Conservation (phyloP, 2,329 filamentous ascomycete genomes). For the Fusarium sp. region DNA sequence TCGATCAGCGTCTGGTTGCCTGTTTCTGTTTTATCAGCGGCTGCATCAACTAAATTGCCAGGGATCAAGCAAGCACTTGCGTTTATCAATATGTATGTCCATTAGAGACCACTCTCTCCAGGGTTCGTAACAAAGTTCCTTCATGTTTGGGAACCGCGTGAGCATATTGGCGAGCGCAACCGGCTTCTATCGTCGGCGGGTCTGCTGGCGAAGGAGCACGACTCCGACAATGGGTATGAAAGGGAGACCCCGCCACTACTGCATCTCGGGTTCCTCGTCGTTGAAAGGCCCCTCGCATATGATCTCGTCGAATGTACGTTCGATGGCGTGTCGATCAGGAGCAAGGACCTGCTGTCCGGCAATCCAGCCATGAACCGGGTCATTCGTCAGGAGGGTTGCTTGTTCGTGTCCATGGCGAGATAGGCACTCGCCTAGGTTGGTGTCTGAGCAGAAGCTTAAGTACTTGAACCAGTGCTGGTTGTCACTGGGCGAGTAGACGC, state of each 20-base stretch:
- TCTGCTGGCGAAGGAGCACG: slow-evolving; percentile 56
- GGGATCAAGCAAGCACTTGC: slow-evolving; percentile 44
- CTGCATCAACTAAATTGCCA: slow-evolving; percentile 22
- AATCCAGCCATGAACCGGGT: slow-evolving; percentile 50
- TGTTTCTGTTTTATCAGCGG: slow-evolving; percentile 40
- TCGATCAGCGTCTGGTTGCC: slow-evolving; percentile 47
- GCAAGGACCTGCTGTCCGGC: slow-evolving; percentile 38
- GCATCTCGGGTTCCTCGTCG: slow-evolving; percentile 44
- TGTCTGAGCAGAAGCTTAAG: slow-evolving; percentile 43
- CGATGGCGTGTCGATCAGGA: slow-evolving; percentile 35
- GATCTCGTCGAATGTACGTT: slow-evolving; percentile 47
- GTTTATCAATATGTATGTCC: slow-evolving; percentile 45
- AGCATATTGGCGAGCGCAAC: slow-evolving; percentile 51
- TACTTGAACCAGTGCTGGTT: slow-evolving; percentile 55
- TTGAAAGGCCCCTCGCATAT: slow-evolving; percentile 49
- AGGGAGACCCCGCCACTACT: slow-evolving; percentile 53
- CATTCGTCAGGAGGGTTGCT: slow-evolving; percentile 40
- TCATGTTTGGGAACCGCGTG: slow-evolving; percentile 52
- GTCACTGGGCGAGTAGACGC: slow-evolving; percentile 55
- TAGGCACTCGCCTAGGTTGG: slow-evolving; percentile 13
- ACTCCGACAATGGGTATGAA: slow-evolving; percentile 50
- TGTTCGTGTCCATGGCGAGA: slow-evolving; percentile 22
- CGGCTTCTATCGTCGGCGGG: slow-evolving; percentile 53
- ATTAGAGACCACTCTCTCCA: slow-evolving; percentile 52
- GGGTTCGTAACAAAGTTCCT: slow-evolving; percentile 56